These are phyloP conservation scores for Syzygium oleosum DNA, from an alignment of 345 rosid genomes.

Conservation along the genomic window DNA sequence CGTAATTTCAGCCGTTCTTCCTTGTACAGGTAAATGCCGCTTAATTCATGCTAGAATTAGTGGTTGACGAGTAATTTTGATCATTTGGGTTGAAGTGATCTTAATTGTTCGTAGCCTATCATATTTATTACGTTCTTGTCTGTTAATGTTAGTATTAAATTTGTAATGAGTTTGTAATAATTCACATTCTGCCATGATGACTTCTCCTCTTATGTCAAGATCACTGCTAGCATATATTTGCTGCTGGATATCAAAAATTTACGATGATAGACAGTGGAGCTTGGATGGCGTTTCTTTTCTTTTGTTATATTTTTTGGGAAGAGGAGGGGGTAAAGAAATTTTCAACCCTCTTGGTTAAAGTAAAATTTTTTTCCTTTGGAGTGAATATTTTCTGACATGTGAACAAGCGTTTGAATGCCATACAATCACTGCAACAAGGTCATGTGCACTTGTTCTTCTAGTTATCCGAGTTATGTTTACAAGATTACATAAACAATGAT, in stretches of 20 bases:
- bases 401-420: background rate
- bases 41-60: background rate
- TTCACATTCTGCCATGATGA: background rate
- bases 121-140: background rate
- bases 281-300: background rate
- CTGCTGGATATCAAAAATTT: background rate
- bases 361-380: background rate
- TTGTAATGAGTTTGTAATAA: background rate
- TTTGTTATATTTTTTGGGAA: background rate
- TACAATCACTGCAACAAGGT: background rate
- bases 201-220: background rate
- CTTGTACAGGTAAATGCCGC: slow-evolving; percentile 61
- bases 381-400: background rate
- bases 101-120: background rate
- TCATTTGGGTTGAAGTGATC: background rate
- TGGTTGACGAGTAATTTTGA: background rate
- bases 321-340: background rate
- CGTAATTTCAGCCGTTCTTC: slow-evolving; percentile 69
- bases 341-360: background rate
- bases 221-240: background rate
- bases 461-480: background rate
- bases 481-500: background rate
- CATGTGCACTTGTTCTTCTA: background rate
- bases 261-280: background rate
- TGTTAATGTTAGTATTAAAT: background rate